phyloP scores from a whole-genome alignment of 2,329 filamentous ascomycete species.

The Cordyceps fumosorosea region DNA sequence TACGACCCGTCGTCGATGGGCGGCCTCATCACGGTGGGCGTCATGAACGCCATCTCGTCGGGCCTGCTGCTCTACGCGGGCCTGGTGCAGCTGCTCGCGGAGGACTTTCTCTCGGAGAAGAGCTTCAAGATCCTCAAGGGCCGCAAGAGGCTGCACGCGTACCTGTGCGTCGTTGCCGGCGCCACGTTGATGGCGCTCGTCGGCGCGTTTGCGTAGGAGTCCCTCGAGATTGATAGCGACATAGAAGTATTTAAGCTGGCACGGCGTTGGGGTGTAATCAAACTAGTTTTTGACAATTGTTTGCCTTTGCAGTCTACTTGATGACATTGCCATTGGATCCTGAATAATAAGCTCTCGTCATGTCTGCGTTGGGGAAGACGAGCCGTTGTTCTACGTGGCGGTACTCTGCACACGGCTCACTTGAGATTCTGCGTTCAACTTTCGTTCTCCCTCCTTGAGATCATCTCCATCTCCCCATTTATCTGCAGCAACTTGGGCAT shows the following conservation, averaged over 20 bases:
- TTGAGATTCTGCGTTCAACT: conserved; percentile 3
- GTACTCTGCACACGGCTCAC: not conserved
- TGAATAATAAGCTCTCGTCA: not conserved
- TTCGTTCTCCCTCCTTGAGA: not conserved
- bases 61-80: conserved; percentile 77
- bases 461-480: not conserved
- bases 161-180: conserved; percentile 55
- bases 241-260: not conserved
- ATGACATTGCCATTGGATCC: not conserved
- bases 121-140: conserved; percentile 63
- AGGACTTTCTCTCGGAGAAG: conserved; percentile 75
- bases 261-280: conserved; percentile 1
- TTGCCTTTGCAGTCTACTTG: not conserved
- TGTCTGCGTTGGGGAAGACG: not conserved
- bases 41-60: conserved; percentile 81
- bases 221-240: not conserved
- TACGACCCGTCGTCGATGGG: conserved; percentile 74
- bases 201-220: conserved; percentile 58
- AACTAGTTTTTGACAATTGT: not conserved
- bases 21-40: conserved; percentile 73
- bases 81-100: conserved; percentile 74
- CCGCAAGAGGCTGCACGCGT: conserved; percentile 54
- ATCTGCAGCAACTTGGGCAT: conserved; percentile 2
- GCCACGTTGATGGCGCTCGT: conserved; percentile 65
- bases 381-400: not conserved